Base-by-base conservation (phyloP, 1,284 basidiomycete species). In the Moesziomyces sp. region DNA sequence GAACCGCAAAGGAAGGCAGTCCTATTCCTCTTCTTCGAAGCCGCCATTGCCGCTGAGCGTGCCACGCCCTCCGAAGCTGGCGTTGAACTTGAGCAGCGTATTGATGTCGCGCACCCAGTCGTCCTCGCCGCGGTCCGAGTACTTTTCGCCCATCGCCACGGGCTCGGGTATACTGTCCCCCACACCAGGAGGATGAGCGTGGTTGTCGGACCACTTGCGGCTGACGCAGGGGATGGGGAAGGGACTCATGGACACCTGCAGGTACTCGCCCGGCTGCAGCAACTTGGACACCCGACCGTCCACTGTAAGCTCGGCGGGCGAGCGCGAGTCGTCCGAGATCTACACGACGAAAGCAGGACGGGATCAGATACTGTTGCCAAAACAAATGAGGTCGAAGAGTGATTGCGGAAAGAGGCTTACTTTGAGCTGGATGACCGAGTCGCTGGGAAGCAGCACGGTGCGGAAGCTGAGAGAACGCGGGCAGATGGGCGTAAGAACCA, bases 71-170 rank as follows among this genome's bases (percentile, higher is more conserved):
- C 73, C 74, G 46, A 84, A 84, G 35, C 70, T 74, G 1, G 81
- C 80, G 58, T 85, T 84, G 56, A 84, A 85, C 47, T 80, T 80
- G 38, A 86, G 76, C 69, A 85, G 71, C 6, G 77, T 78, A 48
- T 97, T 97, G 85, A 98, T 97, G 84, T 98, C 96, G 65, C 92
- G 87, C 23, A 97, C 93, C 95, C 95, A 98, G 78, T 94, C 93
- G 76, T 93, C 93, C 77, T 92, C 92, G 8, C 92, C 92, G 0
- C 91, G 89, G 75, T 86, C 63, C 46, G 62, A 65, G 50, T 56
- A 59, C 21, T 62, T 64, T n/a, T 73, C 76, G n/a, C 67, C 63
- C 13, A 65, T 42, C 10, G n/a, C 53, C 10, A 54, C 59, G 16
- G 48, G 30, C 26, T 43, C 38, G 5, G 38, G 26, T 21, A 35